Conservation (phyloP, 306 rosid genomes). For the Pterocarpus macrocarpus region DNA sequence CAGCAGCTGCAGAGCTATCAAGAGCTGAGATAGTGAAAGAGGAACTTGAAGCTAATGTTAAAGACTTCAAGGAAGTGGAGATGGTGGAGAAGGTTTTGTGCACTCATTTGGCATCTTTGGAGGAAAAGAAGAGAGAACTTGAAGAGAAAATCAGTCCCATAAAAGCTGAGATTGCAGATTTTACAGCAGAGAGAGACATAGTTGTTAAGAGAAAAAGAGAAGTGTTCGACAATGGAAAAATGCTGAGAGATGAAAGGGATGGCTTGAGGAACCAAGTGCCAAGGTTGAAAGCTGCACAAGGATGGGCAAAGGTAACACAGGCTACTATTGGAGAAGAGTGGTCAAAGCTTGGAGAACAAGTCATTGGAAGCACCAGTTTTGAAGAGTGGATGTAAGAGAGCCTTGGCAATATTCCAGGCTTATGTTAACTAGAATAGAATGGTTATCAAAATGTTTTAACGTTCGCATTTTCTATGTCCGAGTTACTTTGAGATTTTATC, state of each 20-base stretch:
- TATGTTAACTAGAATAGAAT: too few relatives aligned
- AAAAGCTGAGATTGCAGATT: slow-evolving; percentile 37
- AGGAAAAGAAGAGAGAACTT: slow-evolving; percentile 41
- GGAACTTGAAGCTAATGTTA: slow-evolving; percentile 32
- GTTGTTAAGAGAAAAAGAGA: slow-evolving; percentile 36
- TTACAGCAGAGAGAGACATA: not conserved
- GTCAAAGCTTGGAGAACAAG: slow-evolving; percentile 34
- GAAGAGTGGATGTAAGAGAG: slow-evolving; percentile 1
- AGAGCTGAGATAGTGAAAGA: slow-evolving; percentile 18
- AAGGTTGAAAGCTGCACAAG: slow-evolving; percentile 37
- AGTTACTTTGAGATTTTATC: too few relatives aligned
- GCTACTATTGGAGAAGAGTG: slow-evolving; percentile 40
- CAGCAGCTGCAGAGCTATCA: slow-evolving; percentile 1
- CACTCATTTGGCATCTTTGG: slow-evolving; percentile 5
- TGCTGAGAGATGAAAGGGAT: slow-evolving; percentile 29
- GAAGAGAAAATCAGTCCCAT: slow-evolving; percentile 46
- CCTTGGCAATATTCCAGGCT: too few relatives aligned
- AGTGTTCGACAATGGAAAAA: slow-evolving; percentile 32
- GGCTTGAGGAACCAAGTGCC: slow-evolving; percentile 38
- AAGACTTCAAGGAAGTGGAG: slow-evolving; percentile 39
- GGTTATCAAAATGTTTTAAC: too few relatives aligned
- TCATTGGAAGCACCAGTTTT: slow-evolving; percentile 6
- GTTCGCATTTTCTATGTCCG: too few relatives aligned
- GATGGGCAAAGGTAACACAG: slow-evolving; percentile 35
- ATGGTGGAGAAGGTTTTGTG: slow-evolving; percentile 14